Evolutionary conservation across 352 stramenopile species (phyloP).

Genomic region (Globisporangium solare): DNA sequence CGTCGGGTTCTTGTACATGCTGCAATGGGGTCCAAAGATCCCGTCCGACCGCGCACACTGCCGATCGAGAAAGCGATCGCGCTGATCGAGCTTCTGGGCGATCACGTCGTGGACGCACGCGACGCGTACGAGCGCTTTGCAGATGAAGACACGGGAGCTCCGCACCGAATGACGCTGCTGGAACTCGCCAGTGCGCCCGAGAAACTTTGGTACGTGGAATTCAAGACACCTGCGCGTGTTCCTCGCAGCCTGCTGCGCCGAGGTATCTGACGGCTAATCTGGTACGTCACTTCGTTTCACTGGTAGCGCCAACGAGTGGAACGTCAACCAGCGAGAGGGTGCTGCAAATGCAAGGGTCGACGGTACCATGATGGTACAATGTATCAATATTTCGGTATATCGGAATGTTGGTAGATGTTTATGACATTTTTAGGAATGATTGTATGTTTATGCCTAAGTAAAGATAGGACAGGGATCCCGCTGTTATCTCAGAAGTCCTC

Average conservation of each 20-base stretch:
- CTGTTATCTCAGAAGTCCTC: no score
- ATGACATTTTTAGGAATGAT: no score
- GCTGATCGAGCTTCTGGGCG: slow-evolving; percentile 56
- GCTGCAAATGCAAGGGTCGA: no score
- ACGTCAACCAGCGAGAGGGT: slow-evolving; percentile 6
- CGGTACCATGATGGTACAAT: no score
- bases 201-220: slow-evolving; percentile 29
- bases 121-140: slow-evolving; percentile 47
- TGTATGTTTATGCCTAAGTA: no score
- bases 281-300: no score
- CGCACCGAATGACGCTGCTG: slow-evolving; percentile 36
- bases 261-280: no score
- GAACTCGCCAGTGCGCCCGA: slow-evolving; percentile 40
- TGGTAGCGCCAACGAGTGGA: slow-evolving; percentile 15
- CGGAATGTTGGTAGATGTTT: no score
- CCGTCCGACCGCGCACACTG: slow-evolving; percentile 7
- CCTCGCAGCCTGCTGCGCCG: neutral
- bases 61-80: slow-evolving; percentile 41
- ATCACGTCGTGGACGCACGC: slow-evolving; percentile 51
- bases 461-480: no score
- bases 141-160: slow-evolving; percentile 12
- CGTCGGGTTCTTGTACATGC: no score
- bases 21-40: no score
- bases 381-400: no score
- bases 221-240: neutral